These are phyloP conservation scores for Saccharomyces pastorianus DNA, from an alignment of 1,139 yeast species.

Conservation along the genomic window DNA sequence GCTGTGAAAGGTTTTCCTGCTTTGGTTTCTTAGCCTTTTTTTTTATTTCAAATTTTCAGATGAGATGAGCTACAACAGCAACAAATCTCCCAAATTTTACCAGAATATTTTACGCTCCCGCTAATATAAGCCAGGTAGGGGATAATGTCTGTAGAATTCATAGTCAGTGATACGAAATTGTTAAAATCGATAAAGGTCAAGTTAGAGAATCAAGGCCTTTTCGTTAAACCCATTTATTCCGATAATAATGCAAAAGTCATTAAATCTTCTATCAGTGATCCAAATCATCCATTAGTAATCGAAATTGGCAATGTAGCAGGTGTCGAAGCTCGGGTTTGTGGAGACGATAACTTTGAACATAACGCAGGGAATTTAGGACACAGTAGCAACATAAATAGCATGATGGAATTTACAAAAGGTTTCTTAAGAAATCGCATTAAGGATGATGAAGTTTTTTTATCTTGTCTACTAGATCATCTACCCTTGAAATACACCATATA, in stretches of 20 bases:
- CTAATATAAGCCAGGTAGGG: background rate
- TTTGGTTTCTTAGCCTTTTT: background rate
- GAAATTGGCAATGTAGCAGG: background rate
- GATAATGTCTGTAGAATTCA: slow-evolving; percentile 18
- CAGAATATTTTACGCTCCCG: background rate
- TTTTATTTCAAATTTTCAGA: background rate
- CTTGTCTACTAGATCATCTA: slow-evolving; percentile 17
- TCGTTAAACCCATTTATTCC: slow-evolving; percentile 22
- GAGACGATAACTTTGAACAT: slow-evolving; percentile 1
- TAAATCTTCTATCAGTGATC: slow-evolving; percentile 16
- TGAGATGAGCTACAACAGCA: background rate
- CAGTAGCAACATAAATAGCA: slow-evolving; percentile 5
- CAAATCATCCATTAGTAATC: slow-evolving; percentile 5
- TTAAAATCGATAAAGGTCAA: slow-evolving; percentile 27
- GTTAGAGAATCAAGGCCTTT: slow-evolving; percentile 19
- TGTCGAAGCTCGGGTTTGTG: background rate
- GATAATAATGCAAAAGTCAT: slow-evolving; percentile 16
- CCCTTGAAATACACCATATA: slow-evolving; percentile 57
- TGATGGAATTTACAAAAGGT: slow-evolving; percentile 13
- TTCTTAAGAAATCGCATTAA: slow-evolving; percentile 8
- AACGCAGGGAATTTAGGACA: background rate
- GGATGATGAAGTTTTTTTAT: slow-evolving; percentile 5
- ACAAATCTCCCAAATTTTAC: background rate
- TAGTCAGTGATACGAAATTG: slow-evolving; percentile 13
- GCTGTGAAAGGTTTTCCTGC: background rate